These are phyloP conservation scores for Penicillium parvum DNA, from an alignment of 495 filamentous ascomycete genomes.

Conservation along the genomic window DNA sequence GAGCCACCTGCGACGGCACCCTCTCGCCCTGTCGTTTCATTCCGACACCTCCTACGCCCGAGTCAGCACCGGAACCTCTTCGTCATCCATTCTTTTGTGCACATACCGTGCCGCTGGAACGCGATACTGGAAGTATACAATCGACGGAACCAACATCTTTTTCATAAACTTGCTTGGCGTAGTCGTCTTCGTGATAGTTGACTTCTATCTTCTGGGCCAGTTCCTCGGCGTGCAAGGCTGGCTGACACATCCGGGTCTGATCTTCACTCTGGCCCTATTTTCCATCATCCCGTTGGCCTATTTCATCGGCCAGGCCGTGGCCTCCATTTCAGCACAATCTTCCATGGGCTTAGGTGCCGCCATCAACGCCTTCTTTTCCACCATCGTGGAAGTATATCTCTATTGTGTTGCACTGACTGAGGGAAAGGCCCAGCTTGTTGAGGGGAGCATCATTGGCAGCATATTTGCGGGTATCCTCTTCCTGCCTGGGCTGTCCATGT, in stretches of 20 bases:
- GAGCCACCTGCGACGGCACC: conserved; percentile 88
- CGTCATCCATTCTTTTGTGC: conserved; percentile 88
- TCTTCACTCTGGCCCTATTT: conserved; percentile 79
- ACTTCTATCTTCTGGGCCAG: conserved; percentile 73
- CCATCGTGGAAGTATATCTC: conserved; percentile 94
- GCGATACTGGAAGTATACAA: conserved; percentile 99
- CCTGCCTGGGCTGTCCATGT: conserved; percentile 96
- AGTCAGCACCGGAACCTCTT: conserved; percentile 53
- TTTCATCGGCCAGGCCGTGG: conserved; percentile 98
- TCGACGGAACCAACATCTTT: conserved; percentile 98
- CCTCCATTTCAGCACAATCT: conserved; percentile 97
- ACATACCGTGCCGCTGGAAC: conserved; percentile 92
- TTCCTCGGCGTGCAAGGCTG: conserved; percentile 62
- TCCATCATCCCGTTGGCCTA: conserved; percentile 98
- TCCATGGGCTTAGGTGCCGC: conserved; percentile 99
- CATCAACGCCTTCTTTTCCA: conserved; percentile 99
- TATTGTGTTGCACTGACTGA: conserved; percentile 93
- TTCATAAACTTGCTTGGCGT: conserved; percentile 93
- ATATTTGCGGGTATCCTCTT: conserved; percentile 97
- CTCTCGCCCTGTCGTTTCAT: conserved; percentile 88
- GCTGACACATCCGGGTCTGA: conserved; percentile 73
- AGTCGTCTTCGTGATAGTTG: conserved; percentile 86
- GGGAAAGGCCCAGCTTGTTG: conserved; percentile 88
- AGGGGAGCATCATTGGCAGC: conserved; percentile 94
- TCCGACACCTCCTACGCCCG: conserved; percentile 75